These are phyloP conservation scores for Antitrichia curtipendula DNA, from an alignment of 225 moss, liverwort and hornwort genomes.

Conservation along the genomic window DNA sequence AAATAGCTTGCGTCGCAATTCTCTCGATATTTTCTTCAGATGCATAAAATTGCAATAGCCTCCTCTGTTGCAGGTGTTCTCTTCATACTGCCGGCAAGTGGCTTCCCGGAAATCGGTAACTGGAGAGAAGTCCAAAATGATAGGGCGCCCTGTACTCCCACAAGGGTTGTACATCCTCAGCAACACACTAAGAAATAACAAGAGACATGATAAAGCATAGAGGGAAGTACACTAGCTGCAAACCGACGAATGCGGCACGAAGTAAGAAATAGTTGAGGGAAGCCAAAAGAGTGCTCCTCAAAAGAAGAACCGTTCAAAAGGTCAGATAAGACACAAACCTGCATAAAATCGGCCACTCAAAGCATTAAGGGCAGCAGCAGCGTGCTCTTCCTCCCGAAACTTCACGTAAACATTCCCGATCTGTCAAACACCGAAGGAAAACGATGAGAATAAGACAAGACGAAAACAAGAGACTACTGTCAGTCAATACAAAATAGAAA, in stretches of 20 bases:
- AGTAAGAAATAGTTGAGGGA: not conserved
- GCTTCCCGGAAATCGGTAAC: slow-evolving; percentile 99
- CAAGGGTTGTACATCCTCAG: not conserved
- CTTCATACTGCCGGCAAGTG: slow-evolving; percentile 96
- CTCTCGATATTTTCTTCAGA: slow-evolving; percentile 96
- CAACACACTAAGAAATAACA: not conserved
- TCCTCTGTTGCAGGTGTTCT: slow-evolving; percentile 96
- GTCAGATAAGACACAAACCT: slow-evolving; percentile 9
- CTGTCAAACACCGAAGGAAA: not conserved
- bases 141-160: slow-evolving; percentile 60
- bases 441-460: not conserved
- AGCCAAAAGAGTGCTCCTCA: not conserved
- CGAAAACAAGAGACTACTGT: not conserved
- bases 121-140: slow-evolving; percentile 93
- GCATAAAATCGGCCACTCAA: slow-evolving; percentile 97
- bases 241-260: not conserved
- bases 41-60: slow-evolving; percentile 99
- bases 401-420: slow-evolving; percentile 98
- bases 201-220: not conserved
- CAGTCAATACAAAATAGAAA: not conserved
- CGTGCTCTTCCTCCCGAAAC: slow-evolving; percentile 97
- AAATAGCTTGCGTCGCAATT: slow-evolving; percentile 85
- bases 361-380: slow-evolving; percentile 89
- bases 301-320: not conserved
- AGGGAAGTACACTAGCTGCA: not conserved